These are phyloP conservation scores for Sedum album DNA, from an alignment of 164 flowering plant species.

Conservation along the genomic window DNA sequence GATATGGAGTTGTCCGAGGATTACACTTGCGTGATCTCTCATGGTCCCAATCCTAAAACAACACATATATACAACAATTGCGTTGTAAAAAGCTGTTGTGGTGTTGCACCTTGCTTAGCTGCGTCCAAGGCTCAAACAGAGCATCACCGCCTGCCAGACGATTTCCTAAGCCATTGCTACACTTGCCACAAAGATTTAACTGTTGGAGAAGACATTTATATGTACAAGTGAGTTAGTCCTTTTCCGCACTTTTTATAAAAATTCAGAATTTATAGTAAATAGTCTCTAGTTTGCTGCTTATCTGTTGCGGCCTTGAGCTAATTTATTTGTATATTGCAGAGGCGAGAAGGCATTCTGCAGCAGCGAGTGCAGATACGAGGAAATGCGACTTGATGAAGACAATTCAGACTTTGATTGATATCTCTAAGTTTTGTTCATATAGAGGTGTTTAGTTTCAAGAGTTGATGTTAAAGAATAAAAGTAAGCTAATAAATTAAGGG, in stretches of 20 bases:
- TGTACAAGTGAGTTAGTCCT: slow-evolving; percentile 56
- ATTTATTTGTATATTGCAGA: slow-evolving; percentile 8
- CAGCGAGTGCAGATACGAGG: slow-evolving; percentile 58
- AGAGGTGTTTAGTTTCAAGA: background rate
- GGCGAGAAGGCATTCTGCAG: slow-evolving; percentile 51
- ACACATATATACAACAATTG: slow-evolving; percentile 81
- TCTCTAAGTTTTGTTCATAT: background rate
- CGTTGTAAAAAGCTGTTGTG: slow-evolving; percentile 47
- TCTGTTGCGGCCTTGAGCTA: background rate
- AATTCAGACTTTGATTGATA: background rate
- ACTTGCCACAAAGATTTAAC: slow-evolving; percentile 68
- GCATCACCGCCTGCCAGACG: slow-evolving; percentile 27
- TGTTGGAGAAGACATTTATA: slow-evolving; percentile 73
- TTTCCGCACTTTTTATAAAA: background rate
- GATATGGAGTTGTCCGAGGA: slow-evolving; percentile 84
- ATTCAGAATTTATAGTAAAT: background rate
- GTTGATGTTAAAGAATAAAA: too few species aligned
- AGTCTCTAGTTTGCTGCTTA: background rate
- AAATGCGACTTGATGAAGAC: slow-evolving; percentile 56
- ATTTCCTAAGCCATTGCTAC: slow-evolving; percentile 65
- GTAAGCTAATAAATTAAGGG: background rate
- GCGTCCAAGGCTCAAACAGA: background rate
- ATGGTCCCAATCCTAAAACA: slow-evolving; percentile 64
- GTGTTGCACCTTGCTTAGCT: slow-evolving; percentile 24
- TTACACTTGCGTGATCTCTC: slow-evolving; percentile 65